Base-by-base conservation (phyloP, 306 rosid species). In the Trichosanthes truncata region DNA sequence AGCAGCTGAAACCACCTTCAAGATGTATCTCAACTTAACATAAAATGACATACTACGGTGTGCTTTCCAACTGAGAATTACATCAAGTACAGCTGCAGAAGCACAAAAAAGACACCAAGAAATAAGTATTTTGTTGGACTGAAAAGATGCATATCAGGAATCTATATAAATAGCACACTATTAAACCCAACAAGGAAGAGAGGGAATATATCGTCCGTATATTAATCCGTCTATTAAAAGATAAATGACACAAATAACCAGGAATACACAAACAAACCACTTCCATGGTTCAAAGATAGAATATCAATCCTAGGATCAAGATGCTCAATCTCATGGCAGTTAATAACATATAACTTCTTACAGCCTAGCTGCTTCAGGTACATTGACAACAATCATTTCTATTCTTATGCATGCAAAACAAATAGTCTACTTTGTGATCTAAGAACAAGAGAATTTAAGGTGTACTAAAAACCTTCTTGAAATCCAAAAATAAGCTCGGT, bases 11-110 rank as follows among this genome's bases (percentile, higher is more conserved):
- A 92, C 84, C 80, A 87, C 96, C 89, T 95, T 95, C 25, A 93
- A 83, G 84, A 92, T 90, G 86, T 92, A 95, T 85, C 98, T 88
- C 84, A 95, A 86, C 85, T 90, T 91, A 15, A 90, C 98, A 87
- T 91, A 80, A 74, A 89, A 77, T 38, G 97, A 91, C 98, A 92
- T 95, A 78, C 96, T 92, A 80, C 86, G 78, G 31, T 82, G 94
- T 57, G 97, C 85, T 86, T 95, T 95, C 98, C 97, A 95, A 77
- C 95, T 92, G 83, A 95, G 91, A 82, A 95, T 90, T 73, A 92
- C 97, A 85, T 95, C 98, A 74, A 95, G 92, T 73, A 91, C 77
- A 89, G 98, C 98, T 95, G 97, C 84, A 82, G 74, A 73, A 86
- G 25, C 55, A 46, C 71, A 65, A 84, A 62, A 79, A 36, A 29